Evolutionary conservation across 1,139 yeast species (phyloP).

Genomic region (Yamadazyma dushanensis): DNA sequence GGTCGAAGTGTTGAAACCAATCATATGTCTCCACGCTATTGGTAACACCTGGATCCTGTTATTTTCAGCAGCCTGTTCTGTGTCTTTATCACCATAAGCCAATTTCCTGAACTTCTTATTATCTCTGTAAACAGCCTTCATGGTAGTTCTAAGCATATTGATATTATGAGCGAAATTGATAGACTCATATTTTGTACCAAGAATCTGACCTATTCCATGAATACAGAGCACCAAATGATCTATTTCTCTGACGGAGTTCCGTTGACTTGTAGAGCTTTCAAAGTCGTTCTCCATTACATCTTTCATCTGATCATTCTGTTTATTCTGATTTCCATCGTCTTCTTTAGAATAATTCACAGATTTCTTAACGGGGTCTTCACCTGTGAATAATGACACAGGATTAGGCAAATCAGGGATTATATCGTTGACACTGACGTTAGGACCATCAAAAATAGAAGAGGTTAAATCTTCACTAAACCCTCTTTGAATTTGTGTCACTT

Average conservation of each 20-base stretch:
- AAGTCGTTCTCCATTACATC: conserved; percentile 55
- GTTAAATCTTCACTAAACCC: conserved; percentile 36
- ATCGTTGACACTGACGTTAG: conserved; percentile 33
- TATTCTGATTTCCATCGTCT: conserved; percentile 11
- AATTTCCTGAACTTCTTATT: conserved; percentile 42
- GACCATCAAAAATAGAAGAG: conserved; percentile 28
- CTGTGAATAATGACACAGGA: conserved; percentile 21
- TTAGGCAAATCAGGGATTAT: conserved; percentile 35
- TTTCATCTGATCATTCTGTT: conserved; percentile 33
- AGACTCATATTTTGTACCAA: conserved; percentile 77
- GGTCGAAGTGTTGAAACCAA: conserved; percentile 50
- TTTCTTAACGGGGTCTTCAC: conserved; percentile 13
- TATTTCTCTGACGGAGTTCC: conserved; percentile 50
- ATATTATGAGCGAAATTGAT: conserved; percentile 87
- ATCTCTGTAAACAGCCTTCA: conserved; percentile 56
- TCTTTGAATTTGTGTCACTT: conserved; percentile 38
- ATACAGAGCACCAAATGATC: conserved; percentile 83
- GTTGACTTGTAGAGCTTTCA: conserved; percentile 33
- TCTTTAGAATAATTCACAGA: conserved; percentile 14
- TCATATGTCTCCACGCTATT: conserved; percentile 72
- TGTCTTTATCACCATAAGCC: conserved; percentile 27
- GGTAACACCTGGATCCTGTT: conserved; percentile 76
- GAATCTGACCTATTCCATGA: conserved; percentile 92
- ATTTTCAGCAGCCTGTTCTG: conserved; percentile 31
- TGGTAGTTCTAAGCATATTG: conserved; percentile 63